Evolutionary conservation across 441 rosid genomes (phyloP).

Genomic region (Breynia disticha): DNA sequence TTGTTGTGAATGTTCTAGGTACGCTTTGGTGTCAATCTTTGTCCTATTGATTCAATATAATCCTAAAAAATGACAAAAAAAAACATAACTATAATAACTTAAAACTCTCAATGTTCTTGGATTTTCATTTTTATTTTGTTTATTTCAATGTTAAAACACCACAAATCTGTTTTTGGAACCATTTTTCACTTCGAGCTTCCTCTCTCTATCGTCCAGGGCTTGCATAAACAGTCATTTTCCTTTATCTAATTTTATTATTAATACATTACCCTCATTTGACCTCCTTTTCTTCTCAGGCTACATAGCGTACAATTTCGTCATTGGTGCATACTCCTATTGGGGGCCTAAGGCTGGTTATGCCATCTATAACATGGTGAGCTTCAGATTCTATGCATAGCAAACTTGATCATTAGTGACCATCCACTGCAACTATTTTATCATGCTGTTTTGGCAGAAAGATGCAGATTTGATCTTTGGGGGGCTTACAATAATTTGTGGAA

Average conservation of each 20-base stretch:
- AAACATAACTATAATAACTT: too few species aligned
- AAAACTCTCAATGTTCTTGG: too few species aligned
- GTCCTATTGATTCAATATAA: neutral
- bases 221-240: neutral
- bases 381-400: neutral
- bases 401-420: neutral
- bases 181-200: constrained; percentile 1
- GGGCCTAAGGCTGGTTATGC: constrained; percentile 91
- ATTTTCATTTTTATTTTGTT: too few species aligned
- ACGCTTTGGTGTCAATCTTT: constrained; percentile 10
- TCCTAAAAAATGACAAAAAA: too few species aligned
- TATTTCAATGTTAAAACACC: too few species aligned
- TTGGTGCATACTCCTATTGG: constrained; percentile 97
- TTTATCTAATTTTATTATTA: neutral
- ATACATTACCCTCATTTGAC: constrained; percentile 1
- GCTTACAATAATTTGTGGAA: constrained; percentile 70
- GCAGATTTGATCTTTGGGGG: constrained; percentile 95
- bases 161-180: too few species aligned
- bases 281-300: constrained; percentile 49
- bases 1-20: constrained; percentile 80
- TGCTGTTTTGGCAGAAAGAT: constrained; percentile 35
- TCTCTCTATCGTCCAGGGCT: neutral
- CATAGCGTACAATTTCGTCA: constrained; percentile 73
- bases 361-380: constrained; percentile 64
- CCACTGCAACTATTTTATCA: neutral